Conservation (phyloP, 139 green algal species). For the Micromonas commoda region DNA sequence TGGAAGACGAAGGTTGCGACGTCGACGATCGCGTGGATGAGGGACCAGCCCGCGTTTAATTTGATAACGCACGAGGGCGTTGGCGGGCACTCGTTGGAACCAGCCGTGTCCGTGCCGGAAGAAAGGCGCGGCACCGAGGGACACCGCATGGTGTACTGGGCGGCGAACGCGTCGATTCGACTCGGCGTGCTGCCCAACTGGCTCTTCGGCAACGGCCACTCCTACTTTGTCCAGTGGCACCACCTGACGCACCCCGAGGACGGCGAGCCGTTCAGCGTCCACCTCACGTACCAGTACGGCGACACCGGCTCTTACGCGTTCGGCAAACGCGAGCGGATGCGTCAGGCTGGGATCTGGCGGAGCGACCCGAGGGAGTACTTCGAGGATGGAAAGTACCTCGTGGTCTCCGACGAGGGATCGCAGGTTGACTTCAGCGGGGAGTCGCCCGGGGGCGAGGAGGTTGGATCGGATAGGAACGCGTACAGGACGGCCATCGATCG, state of each 20-base stretch:
- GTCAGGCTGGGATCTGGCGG: slow-evolving; percentile 20
- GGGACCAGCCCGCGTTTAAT: slow-evolving; percentile 27
- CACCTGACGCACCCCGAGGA: slow-evolving; percentile 6
- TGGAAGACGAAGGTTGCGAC: slow-evolving; percentile 28
- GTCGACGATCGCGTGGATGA: slow-evolving; percentile 24
- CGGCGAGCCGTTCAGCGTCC: slow-evolving; percentile 28
- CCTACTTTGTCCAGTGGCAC: slow-evolving; percentile 33
- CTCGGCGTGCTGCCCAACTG: slow-evolving; percentile 26
- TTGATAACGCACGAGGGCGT: slow-evolving; percentile 14
- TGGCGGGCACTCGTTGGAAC: background rate
- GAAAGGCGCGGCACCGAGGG: background rate
- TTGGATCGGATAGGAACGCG: background rate
- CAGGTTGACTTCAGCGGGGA: background rate
- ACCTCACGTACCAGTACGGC: slow-evolving; percentile 36
- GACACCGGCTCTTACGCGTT: slow-evolving; percentile 22
- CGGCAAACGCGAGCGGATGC: slow-evolving; percentile 31
- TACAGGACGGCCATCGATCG: background rate
- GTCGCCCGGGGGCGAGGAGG: background rate
- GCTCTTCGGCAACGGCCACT: slow-evolving; percentile 32
- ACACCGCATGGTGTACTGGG: slow-evolving; percentile 2
- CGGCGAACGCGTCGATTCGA: slow-evolving; percentile 9
- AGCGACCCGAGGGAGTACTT: slow-evolving; percentile 14
- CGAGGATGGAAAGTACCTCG: slow-evolving; percentile 20
- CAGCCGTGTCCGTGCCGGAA: background rate
- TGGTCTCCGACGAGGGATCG: background rate